A percentile compares a stretch with the other conserved stretches of the same genome.
These are phyloP conservation scores for Schwanniomyces sp. DNA, from an alignment of 805 yeast genomes.

Conservation along the genomic window DNA sequence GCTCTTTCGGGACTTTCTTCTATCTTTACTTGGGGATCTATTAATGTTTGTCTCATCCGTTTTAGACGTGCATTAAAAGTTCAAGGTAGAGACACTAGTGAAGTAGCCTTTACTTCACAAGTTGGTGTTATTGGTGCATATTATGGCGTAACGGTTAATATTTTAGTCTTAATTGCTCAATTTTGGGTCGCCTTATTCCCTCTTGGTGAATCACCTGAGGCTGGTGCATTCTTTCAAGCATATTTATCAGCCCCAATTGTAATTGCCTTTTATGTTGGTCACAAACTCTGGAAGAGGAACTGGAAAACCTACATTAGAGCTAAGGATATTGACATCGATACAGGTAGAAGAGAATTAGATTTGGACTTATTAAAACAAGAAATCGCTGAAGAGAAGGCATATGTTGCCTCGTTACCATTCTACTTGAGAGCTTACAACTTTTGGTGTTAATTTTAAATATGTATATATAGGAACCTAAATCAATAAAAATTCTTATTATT, in stretches of 20 bases:
- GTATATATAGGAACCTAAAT: neutral
- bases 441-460: constrained; percentile 27
- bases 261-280: constrained; percentile 53
- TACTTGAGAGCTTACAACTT: constrained; percentile 30
- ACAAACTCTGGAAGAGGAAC: constrained; percentile 51
- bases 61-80: constrained; percentile 59
- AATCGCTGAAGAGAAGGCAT: constrained; percentile 39
- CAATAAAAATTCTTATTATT: constrained; percentile 8
- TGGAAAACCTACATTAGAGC: constrained; percentile 31
- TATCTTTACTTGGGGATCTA: constrained; percentile 51
- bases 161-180: constrained; percentile 67
- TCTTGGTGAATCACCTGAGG: constrained; percentile 50
- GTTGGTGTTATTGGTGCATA: constrained; percentile 68
- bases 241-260: constrained; percentile 68
- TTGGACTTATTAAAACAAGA: constrained; percentile 39
- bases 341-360: constrained; percentile 40
- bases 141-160: constrained; percentile 58
- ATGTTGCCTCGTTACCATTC: constrained; percentile 31
- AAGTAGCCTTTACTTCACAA: constrained; percentile 65
- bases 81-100: constrained; percentile 70
- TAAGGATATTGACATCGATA: constrained; percentile 34
- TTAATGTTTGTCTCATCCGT: constrained; percentile 42
- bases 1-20: constrained; percentile 51
- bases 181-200: constrained; percentile 85
- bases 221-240: constrained; percentile 59